Evolutionary conservation across 2,329 filamentous ascomycete genomes (phyloP).

Genomic region (Colletotrichum sp.): DNA sequence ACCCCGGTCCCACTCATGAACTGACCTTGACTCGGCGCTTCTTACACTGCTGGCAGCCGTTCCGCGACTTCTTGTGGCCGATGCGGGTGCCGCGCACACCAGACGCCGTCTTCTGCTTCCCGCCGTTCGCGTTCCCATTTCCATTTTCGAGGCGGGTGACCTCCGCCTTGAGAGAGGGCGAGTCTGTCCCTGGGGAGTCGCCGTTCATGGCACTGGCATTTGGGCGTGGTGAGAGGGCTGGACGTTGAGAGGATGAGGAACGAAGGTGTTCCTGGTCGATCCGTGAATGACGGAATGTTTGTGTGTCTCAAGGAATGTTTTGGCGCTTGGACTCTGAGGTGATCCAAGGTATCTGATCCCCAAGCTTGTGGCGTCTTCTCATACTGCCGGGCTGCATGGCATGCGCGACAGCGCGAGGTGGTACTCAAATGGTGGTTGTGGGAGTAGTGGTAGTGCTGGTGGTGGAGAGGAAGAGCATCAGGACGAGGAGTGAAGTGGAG

Average conservation of each 20-base stretch:
- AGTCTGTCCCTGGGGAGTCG: background rate
- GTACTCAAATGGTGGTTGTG: background rate
- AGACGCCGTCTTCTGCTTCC: background rate
- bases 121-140: background rate
- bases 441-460: background rate
- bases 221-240: background rate
- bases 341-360: constrained; percentile 7
- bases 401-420: background rate
- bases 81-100: constrained; percentile 12
- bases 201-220: constrained; percentile 3
- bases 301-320: constrained; percentile 3
- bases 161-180: constrained; percentile 10
- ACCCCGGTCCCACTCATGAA: background rate
- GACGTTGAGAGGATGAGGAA: background rate
- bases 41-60: constrained; percentile 19
- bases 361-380: background rate
- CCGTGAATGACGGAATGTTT: background rate
- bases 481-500: background rate
- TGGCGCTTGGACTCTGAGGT: constrained; percentile 4
- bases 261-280: background rate
- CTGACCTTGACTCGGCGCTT: constrained; percentile 20
- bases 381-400: background rate
- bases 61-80: constrained; percentile 18
- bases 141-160: background rate
- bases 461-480: background rate